Evolutionary conservation across 176 grass and related monocot species (phyloP).

Genomic region (Raddia guianensis): DNA sequence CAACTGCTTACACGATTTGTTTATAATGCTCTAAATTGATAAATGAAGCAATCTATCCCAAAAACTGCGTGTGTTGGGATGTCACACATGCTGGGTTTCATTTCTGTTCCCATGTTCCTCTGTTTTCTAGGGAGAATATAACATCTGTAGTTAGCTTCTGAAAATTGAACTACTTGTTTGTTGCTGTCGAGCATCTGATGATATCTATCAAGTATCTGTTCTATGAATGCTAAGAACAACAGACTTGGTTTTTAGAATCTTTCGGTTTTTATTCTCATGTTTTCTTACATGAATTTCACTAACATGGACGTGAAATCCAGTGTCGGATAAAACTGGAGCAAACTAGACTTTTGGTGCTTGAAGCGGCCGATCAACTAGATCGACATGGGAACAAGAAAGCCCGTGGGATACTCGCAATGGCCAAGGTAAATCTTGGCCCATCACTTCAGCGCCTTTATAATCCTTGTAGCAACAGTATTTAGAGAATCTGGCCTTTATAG

Average conservation of each 20-base stretch:
- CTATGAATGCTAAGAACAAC: background rate
- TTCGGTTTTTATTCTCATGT: background rate
- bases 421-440: constrained; percentile 60
- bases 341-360: constrained; percentile 86
- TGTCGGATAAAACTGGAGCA: constrained; percentile 89
- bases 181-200: background rate
- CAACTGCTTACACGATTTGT: background rate
- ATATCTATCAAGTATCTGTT: background rate
- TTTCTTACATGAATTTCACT: background rate
- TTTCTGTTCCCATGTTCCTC: background rate
- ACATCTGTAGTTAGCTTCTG: background rate
- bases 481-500: constrained; percentile 38
- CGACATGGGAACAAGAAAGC: constrained; percentile 75
- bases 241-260: background rate
- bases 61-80: background rate
- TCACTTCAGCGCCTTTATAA: background rate
- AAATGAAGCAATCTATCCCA: background rate
- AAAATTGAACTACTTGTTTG: background rate
- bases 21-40: background rate
- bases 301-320: constrained; percentile 49
- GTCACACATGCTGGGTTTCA: background rate
- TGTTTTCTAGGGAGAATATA: background rate
- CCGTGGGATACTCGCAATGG: constrained; percentile 87
- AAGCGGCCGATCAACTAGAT: constrained; percentile 92
- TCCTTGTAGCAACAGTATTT: background rate